Evolutionary conservation across 2,329 filamentous ascomycete genomes (phyloP).

Genomic region (Ceratocystis destructans): DNA sequence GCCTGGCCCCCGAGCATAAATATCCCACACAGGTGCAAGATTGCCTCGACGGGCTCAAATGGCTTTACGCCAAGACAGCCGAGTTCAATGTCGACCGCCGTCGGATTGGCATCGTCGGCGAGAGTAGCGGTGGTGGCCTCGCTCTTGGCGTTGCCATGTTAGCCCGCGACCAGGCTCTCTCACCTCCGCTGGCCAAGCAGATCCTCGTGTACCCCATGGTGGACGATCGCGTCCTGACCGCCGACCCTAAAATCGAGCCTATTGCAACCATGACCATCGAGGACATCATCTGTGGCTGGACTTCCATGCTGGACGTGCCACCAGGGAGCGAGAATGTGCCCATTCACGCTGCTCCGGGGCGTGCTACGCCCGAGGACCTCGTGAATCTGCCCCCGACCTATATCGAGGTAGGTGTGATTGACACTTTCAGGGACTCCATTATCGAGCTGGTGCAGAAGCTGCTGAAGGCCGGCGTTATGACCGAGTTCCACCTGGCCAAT

Average conservation of each 20-base stretch:
- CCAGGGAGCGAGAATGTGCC: slow-evolving; percentile 19
- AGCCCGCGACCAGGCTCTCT: slow-evolving; percentile 24
- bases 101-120: slow-evolving; percentile 21
- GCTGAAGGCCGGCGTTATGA: slow-evolving; percentile 25
- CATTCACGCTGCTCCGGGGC: slow-evolving; percentile 22
- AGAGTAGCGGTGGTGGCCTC: slow-evolving; percentile 21
- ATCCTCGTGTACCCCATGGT: slow-evolving; percentile 28
- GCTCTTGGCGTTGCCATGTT: slow-evolving; percentile 28
- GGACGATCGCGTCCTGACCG: slow-evolving; percentile 24
- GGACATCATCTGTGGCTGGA: slow-evolving; percentile 23
- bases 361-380: slow-evolving; percentile 20
- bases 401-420: slow-evolving; percentile 29
- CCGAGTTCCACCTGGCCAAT: slow-evolving; percentile 30
- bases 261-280: slow-evolving; percentile 19
- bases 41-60: slow-evolving; percentile 25
- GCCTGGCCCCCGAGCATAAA: slow-evolving; percentile 31
- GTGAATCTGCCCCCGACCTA: slow-evolving; percentile 28
- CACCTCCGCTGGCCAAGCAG: slow-evolving; percentile 24
- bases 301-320: slow-evolving; percentile 19
- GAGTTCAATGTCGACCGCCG: slow-evolving; percentile 21
- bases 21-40: slow-evolving; percentile 29
- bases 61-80: slow-evolving; percentile 22
- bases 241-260: slow-evolving; percentile 14
- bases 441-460: slow-evolving; percentile 26
- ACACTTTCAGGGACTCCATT: slow-evolving; percentile 28